phyloP scores from a whole-genome alignment of 345 rosid genomes.

The Heritiera littoralis region DNA sequence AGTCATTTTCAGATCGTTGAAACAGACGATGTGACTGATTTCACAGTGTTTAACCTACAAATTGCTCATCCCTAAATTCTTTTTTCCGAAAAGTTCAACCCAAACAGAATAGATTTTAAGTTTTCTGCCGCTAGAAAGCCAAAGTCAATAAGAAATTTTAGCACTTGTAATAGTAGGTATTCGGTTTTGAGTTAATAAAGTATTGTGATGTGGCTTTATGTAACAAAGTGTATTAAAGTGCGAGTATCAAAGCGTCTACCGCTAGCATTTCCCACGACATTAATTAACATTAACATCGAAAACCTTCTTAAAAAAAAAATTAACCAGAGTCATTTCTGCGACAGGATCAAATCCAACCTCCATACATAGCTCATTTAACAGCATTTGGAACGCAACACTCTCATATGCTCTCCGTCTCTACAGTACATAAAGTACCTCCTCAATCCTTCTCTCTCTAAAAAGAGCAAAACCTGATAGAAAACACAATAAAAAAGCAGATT shows the following conservation, averaged over 20 bases:
- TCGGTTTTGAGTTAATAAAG: too few species aligned
- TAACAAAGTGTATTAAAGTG: too few species aligned
- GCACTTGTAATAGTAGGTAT: too few species aligned
- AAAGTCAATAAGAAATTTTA: too few species aligned
- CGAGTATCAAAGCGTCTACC: too few species aligned
- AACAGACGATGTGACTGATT: conserved; percentile 86
- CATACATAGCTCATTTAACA: neutral
- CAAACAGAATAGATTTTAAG: conserved; percentile 75
- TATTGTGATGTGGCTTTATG: too few species aligned
- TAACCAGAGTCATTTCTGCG: neutral
- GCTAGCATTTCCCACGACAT: too few species aligned
- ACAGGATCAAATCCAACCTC: neutral
- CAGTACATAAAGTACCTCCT: neutral
- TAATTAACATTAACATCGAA: neutral
- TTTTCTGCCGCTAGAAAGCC: too few species aligned
- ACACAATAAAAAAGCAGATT: neutral
- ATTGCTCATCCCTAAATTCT: conserved; percentile 73
- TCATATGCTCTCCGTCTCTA: neutral
- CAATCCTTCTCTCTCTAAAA: neutral
- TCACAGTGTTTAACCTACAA: conserved; percentile 96
- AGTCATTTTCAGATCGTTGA: conserved; percentile 91
- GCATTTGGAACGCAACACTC: neutral
- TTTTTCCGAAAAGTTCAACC: conserved; percentile 87
- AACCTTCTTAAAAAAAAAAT: neutral
- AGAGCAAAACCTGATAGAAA: neutral